These are phyloP conservation scores for Backusella macrospora DNA, from an alignment of 192 early-diverging fungal genomes.

Conservation along the genomic window DNA sequence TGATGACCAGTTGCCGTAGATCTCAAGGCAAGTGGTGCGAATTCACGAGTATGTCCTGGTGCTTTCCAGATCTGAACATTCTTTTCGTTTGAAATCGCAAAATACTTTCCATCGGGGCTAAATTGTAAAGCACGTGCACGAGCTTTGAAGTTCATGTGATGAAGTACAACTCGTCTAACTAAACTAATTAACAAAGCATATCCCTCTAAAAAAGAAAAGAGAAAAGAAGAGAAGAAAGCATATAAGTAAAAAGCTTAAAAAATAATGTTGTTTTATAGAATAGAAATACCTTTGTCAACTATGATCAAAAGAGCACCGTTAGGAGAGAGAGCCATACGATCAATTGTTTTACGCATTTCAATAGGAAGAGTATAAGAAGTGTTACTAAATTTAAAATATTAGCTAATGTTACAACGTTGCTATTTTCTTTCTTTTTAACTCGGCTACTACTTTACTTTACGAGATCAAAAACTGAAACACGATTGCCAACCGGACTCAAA, in stretches of 20 bases:
- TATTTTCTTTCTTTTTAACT: constrained; percentile 2
- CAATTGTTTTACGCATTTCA: constrained; percentile 92
- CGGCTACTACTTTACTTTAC: constrained; percentile 67
- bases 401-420: not conserved
- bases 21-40: constrained; percentile 88
- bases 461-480: constrained; percentile 94
- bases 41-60: constrained; percentile 90
- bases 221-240: not conserved
- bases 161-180: constrained; percentile 80
- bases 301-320: constrained; percentile 86
- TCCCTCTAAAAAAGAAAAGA: constrained; percentile 65
- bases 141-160: constrained; percentile 86
- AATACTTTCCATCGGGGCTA: constrained; percentile 85
- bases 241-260: not conserved
- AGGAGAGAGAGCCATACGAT: constrained; percentile 86
- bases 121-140: constrained; percentile 85
- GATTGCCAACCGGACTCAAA: constrained; percentile 95
- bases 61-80: constrained; percentile 90
- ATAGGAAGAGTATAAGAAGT: constrained; percentile 90
- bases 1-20: constrained; percentile 77
- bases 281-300: constrained; percentile 79
- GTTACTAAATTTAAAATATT: constrained; percentile 61
- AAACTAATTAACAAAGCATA: constrained; percentile 86
- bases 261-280: not conserved
- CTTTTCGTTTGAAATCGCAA: constrained; percentile 88